phyloP scores from a whole-genome alignment of 2,329 filamentous ascomycete species.

The Calonectria montana region DNA sequence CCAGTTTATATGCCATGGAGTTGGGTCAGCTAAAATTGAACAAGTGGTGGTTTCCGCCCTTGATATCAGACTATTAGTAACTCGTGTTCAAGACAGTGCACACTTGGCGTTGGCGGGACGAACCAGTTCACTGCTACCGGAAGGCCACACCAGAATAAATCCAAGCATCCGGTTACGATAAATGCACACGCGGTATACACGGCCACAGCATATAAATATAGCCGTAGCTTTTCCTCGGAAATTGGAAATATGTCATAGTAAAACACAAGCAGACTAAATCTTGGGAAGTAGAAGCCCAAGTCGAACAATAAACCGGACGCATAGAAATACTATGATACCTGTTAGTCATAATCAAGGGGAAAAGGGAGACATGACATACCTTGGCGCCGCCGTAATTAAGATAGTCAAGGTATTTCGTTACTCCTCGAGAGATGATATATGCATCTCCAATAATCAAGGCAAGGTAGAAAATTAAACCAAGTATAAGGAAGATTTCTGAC shows the following conservation, averaged over 20 bases:
- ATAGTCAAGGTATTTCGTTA: background rate
- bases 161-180: background rate
- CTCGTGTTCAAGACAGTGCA: rapidly evolving
- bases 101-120: background rate
- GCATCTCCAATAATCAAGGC: background rate
- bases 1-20: background rate
- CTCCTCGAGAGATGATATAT: background rate
- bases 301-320: background rate
- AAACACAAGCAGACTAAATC: background rate
- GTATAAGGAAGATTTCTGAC: background rate
- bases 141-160: conserved; percentile 3
- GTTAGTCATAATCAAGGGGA: background rate
- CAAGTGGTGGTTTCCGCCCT: background rate
- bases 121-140: background rate
- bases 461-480: background rate
- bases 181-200: background rate
- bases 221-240: background rate
- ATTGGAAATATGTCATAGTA: conserved; percentile 8
- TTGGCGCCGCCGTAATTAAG: background rate
- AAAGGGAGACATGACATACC: background rate
- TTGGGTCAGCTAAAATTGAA: background rate
- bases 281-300: background rate
- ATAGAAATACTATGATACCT: background rate
- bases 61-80: background rate
- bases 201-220: background rate